These are phyloP conservation scores for Rheum nobile DNA, from an alignment of 148 eudicot genomes.

Conservation along the genomic window DNA sequence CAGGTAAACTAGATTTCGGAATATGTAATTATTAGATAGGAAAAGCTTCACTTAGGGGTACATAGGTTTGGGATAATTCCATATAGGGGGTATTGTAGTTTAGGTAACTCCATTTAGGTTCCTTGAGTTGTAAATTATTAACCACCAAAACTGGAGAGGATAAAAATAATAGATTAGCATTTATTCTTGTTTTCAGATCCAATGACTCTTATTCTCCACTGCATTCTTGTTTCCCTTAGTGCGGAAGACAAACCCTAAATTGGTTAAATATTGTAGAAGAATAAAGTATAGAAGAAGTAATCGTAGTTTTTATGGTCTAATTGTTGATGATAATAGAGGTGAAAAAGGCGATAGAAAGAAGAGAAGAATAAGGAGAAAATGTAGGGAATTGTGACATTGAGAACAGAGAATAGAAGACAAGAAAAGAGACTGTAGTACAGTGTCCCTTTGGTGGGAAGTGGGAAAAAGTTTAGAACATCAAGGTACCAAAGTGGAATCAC, in stretches of 20 bases:
- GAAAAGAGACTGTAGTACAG: not conserved
- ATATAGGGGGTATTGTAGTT: not conserved
- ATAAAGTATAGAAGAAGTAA: not conserved
- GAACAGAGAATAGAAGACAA: not conserved
- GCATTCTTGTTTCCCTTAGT: not conserved
- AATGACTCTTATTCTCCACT: not conserved
- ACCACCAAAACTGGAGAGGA: not conserved
- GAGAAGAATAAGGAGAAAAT: not conserved
- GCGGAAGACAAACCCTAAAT: not conserved
- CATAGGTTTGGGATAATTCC: not conserved
- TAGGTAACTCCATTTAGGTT: not conserved
- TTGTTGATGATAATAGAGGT: not conserved
- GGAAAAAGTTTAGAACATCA: not conserved
- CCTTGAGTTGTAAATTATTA: not conserved
- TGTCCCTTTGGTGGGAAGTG: not conserved
- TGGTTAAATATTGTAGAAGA: not conserved
- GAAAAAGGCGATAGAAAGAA: not conserved
- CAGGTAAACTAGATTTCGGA: conserved; percentile 35
- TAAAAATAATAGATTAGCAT: not conserved
- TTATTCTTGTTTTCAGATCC: not conserved
- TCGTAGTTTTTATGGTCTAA: not conserved
- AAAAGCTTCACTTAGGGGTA: not conserved
- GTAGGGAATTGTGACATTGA: not conserved
- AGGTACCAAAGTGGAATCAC: not conserved
- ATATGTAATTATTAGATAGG: not conserved